phyloP scores from a whole-genome alignment of 192 early-diverging fungal species.

The Umbelopsis sp. region DNA sequence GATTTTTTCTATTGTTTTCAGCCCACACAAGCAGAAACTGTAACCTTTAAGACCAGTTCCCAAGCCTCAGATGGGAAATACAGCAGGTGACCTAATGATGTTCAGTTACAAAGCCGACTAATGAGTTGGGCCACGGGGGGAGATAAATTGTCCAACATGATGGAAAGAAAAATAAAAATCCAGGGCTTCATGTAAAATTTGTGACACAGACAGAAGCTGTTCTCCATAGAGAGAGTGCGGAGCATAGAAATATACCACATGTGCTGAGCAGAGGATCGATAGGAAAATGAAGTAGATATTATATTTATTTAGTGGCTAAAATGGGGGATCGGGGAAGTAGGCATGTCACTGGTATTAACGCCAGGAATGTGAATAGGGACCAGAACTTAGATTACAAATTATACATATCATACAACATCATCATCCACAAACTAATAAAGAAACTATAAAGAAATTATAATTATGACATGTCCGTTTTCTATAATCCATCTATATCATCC shows the following conservation, averaged over 20 bases:
- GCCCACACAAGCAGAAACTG: background rate
- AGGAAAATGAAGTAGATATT: too few species aligned
- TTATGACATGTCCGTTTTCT: background rate
- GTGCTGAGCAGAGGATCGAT: too few species aligned
- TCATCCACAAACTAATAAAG: background rate
- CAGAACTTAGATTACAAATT: background rate
- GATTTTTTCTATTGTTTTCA: background rate
- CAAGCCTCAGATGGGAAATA: background rate
- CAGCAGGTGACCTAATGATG: constrained; percentile 6
- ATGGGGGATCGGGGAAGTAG: background rate
- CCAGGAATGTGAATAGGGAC: constrained; percentile 14
- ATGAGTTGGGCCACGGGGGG: background rate
- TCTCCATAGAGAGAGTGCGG: too few species aligned
- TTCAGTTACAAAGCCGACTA: constrained; percentile 20
- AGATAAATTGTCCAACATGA: background rate
- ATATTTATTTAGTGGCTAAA: too few species aligned
- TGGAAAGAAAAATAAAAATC: background rate
- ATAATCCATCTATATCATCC: constrained; percentile 18
- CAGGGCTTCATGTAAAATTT: too few species aligned
- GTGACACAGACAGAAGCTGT: too few species aligned
- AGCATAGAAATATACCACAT: too few species aligned
- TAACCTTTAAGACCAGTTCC: constrained; percentile 15
- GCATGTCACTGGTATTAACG: background rate
- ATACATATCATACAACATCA: constrained; percentile 12
- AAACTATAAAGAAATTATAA: background rate